These are phyloP conservation scores for Sporothrix variecibatus DNA, from an alignment of 2,329 filamentous ascomycete species.

Conservation along the genomic window DNA sequence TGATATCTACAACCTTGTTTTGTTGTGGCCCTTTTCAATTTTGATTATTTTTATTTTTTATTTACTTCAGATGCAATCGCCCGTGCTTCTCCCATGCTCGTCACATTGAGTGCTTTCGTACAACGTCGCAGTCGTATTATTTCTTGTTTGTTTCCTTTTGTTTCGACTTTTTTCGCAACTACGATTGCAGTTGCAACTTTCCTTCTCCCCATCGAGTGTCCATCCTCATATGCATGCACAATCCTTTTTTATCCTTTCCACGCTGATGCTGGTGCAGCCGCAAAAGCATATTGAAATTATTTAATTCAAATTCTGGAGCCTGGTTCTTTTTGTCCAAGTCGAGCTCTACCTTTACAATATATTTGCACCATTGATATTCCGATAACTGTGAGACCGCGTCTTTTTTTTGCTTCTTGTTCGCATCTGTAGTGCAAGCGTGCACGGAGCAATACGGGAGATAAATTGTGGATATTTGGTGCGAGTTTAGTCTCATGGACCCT, in stretches of 20 bases:
- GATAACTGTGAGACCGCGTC: background rate
- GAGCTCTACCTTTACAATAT: background rate
- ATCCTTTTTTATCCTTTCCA: background rate
- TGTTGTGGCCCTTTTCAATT: background rate
- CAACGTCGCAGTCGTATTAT: background rate
- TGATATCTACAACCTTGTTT: background rate
- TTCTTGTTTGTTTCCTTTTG: background rate
- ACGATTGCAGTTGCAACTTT: background rate
- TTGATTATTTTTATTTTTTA: background rate
- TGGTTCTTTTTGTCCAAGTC: background rate
- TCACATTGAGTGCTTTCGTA: background rate
- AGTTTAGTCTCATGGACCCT: background rate
- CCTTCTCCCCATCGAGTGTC: background rate
- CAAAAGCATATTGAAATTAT: background rate
- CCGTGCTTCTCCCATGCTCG: background rate
- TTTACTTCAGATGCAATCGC: background rate
- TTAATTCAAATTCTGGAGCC: background rate
- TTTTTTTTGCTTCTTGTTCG: background rate
- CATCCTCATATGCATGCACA: background rate
- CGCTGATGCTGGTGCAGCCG: background rate
- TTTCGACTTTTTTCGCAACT: constrained; percentile 4
- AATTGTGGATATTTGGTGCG: constrained; percentile 6
- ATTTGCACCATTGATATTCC: background rate
- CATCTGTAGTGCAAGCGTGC: background rate
- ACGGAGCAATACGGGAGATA: constrained; percentile 16